Evolutionary conservation across 2,329 filamentous ascomycete genomes (phyloP).

Genomic region (Coniochaeta prunicola): DNA sequence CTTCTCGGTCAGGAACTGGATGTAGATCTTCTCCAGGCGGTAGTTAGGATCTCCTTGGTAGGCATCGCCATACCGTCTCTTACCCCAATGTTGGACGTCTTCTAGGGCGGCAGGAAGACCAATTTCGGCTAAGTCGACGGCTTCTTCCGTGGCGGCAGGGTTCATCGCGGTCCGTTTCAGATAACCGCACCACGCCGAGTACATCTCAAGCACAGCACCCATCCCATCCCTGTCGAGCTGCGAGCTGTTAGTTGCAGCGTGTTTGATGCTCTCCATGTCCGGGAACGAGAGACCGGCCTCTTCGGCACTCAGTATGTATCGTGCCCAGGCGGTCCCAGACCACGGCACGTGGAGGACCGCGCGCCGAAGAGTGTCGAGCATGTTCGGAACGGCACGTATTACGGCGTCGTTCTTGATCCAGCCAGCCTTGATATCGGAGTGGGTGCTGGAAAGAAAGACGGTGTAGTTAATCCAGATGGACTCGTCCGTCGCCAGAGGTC

Average conservation of each 20-base stretch:
- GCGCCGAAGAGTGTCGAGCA: constrained; percentile 68
- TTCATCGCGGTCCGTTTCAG: constrained; percentile 79
- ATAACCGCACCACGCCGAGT: constrained; percentile 91
- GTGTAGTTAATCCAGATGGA: constrained; percentile 78
- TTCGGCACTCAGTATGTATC: constrained; percentile 80
- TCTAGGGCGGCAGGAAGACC: constrained; percentile 81
- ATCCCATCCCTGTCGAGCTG: constrained; percentile 80
- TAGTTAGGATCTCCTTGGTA: constrained; percentile 86
- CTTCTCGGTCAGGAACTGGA: constrained; percentile 84
- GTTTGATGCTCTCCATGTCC: constrained; percentile 84
- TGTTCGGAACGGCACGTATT: constrained; percentile 31
- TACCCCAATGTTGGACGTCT: constrained; percentile 73
- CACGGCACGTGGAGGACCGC: constrained; percentile 88
- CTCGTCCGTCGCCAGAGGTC: constrained; percentile 65
- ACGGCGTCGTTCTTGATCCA: constrained; percentile 29
- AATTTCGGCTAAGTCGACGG: constrained; percentile 82
- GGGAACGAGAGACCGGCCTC: constrained; percentile 68
- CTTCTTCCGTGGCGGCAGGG: constrained; percentile 67
- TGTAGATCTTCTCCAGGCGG: constrained; percentile 82
- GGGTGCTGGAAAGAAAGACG: constrained; percentile 58
- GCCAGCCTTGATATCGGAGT: constrained; percentile 25
- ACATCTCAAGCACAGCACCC: constrained; percentile 82
- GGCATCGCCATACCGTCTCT: constrained; percentile 62
- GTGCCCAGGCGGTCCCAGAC: constrained; percentile 86
- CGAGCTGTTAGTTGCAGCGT: constrained; percentile 80